These are phyloP conservation scores for Candida xiaguanensis DNA, from an alignment of 805 yeast species.

Conservation along the genomic window DNA sequence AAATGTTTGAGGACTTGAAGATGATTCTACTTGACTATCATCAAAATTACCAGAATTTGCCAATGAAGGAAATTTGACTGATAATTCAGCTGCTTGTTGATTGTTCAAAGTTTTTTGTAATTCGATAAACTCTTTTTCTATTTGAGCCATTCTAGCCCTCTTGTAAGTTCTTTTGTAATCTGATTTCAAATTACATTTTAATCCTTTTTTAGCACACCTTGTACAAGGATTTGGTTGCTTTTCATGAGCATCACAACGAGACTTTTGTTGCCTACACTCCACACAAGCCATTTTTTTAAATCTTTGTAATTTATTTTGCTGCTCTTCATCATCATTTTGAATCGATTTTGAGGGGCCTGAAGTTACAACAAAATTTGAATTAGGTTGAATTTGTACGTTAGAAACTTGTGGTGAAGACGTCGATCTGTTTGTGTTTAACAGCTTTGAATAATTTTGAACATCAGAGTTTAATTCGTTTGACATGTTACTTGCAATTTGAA, in stretches of 20 bases:
- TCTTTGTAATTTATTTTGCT: slow-evolving; percentile 13
- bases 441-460: background rate
- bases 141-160: slow-evolving; percentile 76
- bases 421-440: background rate
- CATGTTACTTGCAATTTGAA: slow-evolving; percentile 40
- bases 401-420: background rate
- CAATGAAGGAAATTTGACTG: slow-evolving; percentile 23
- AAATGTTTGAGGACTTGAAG: slow-evolving; percentile 1
- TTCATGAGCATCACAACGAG: slow-evolving; percentile 82
- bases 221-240: slow-evolving; percentile 77
- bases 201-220: slow-evolving; percentile 68
- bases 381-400: background rate
- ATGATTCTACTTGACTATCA: background rate
- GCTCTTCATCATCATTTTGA: background rate
- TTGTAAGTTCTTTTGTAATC: slow-evolving; percentile 89
- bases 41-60: slow-evolving; percentile 3
- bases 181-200: slow-evolving; percentile 68
- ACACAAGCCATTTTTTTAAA: slow-evolving; percentile 80
- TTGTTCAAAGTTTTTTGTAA: slow-evolving; percentile 50
- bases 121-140: slow-evolving; percentile 76
- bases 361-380: slow-evolving; percentile 5
- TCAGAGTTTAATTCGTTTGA: slow-evolving; percentile 28
- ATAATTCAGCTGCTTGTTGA: slow-evolving; percentile 29
- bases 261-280: slow-evolving; percentile 94
- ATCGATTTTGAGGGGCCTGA: background rate